Evolutionary conservation across 805 yeast species (phyloP), one percentile per base, ranked within the genome.

Genomic region (Candida caryicola): DNA sequence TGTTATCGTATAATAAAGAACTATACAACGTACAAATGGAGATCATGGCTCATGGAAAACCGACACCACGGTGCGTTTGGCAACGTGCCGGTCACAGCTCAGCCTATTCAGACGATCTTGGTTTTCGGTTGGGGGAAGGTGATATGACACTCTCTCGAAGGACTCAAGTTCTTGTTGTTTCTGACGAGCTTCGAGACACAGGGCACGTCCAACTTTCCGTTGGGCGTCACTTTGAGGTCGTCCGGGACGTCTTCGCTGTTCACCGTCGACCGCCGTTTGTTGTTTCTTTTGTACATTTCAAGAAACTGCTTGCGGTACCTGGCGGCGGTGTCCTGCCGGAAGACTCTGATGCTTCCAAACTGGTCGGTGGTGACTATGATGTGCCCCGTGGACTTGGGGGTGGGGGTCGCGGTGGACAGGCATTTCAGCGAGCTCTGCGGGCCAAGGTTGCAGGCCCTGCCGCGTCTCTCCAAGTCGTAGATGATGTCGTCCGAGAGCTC

Each of bases 321-420:
- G 36, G 76, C 68, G 0, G 93, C 83, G 37, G 82, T 71, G 57
- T 89, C 97, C 40, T 86, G 82, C 52, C 97, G 70, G 56, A 85
- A 85, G 0, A 89, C 84, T 31, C 93, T 62, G 21, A 89, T 84
- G 2, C 72, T 48, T 0, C 96, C 96, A 16, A 67, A 60, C 39
- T 76, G 76, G 59, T 89, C 97, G 0, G 91, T 79, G 1, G 93
- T 81, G 2, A 89, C 81, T 12, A 88, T 76, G 31, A 88, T 81
- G 51, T 71, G 67, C 4, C 72, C 70, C 8, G 23, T 51, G 47
- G 26, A 21, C 44, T n/a, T 35, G 9, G 14, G 33, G 35, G 9
- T 39, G 45, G 3, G 40, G 7, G 10, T 7, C 7, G 25, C 10
- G 7, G 10, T 7, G 9, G 25, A 21, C n/a, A n/a, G n/a, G n/a